Base-by-base conservation (phyloP, 1,284 basidiomycete species). In the Ganoderma sp. region DNA sequence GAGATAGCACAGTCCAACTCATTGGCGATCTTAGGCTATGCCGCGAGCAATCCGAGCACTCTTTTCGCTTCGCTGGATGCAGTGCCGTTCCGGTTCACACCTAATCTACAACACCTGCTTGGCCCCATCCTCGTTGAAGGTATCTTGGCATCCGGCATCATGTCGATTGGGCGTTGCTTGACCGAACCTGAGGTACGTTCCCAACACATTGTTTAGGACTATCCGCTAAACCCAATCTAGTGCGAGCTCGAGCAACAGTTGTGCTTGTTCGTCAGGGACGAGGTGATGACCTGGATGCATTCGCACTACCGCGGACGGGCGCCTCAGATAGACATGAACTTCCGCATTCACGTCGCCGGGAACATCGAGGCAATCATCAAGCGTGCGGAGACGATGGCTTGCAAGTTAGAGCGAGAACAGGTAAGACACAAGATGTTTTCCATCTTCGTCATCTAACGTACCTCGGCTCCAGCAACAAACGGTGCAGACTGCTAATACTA, bases 51-150 rank as follows among this genome's bases (percentile, higher is more conserved):
- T 22, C 58, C 84, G 41, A 82, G 83, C 41, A 93, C 94, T 0
- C 80, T 93, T 50, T 92, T 96, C 77, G 86, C 87, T 39, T 91
- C 92, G 2, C 89, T 85, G 71, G 98, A 99, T 74, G 85, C 90
- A 2, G 96, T 98, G 14, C 97, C 98, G 0, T 99, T 99, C 92
- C 91, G 98, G 12, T 89, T 98, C 73, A 98, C 96, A 14, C 97
- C 97, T 2, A 99, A 98, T 79, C 90, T 99, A 83, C 98, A 99
- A 80, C 86, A 90, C 75, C 98, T 99, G 82, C 83, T 99, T 63
- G 96, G 94, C 0, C 92, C 94, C 1, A 88, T 95, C 62, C 92
- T 95, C 45, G 94, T 92, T 14, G 98, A 99, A 79, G 98, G 97
- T 19, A 82, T 98, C 41, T 82, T 99, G 63, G 91, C 94, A 0